These are phyloP conservation scores for Colletotrichum costaricense DNA, from an alignment of 2,329 filamentous ascomycete species.

Conservation along the genomic window DNA sequence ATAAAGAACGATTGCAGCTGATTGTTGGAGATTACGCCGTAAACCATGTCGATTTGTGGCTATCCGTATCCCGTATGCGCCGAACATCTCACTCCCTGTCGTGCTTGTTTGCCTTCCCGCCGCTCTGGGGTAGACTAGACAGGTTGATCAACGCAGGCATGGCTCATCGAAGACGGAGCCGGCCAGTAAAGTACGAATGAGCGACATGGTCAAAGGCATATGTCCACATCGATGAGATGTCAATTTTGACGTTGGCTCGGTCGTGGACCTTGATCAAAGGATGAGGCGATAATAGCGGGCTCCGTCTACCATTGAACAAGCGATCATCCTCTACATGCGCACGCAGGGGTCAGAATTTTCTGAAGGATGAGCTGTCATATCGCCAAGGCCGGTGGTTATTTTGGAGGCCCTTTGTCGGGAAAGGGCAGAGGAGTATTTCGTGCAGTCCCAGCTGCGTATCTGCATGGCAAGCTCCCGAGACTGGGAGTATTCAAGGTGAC, in stretches of 20 bases:
- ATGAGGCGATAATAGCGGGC: neutral
- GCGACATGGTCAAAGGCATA: neutral
- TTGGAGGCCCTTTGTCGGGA: constrained; percentile 6
- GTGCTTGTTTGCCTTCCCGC: neutral
- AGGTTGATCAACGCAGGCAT: constrained; percentile 26
- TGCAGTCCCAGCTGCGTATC: constrained; percentile 17
- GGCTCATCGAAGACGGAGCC: constrained; percentile 16
- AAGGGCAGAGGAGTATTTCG: constrained; percentile 11
- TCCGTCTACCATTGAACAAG: neutral
- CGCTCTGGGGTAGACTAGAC: neutral
- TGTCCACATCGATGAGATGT: constrained; percentile 21
- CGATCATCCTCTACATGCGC: constrained; percentile 4
- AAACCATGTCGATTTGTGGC: neutral
- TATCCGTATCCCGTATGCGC: neutral
- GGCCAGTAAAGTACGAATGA: constrained; percentile 16
- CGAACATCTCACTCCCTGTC: neutral
- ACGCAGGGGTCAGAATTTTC: constrained; percentile 1
- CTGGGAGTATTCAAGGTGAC: neutral
- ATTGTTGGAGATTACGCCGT: neutral
- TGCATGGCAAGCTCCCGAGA: constrained; percentile 16
- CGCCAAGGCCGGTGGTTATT: constrained; percentile 7
- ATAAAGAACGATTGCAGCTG: neutral
- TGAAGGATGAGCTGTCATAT: constrained; percentile 23
- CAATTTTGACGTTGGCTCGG: neutral
- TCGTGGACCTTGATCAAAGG: neutral